Evolutionary conservation across 208 protist species (phyloP).

Genomic region (Strigomonas oncopelti): DNA sequence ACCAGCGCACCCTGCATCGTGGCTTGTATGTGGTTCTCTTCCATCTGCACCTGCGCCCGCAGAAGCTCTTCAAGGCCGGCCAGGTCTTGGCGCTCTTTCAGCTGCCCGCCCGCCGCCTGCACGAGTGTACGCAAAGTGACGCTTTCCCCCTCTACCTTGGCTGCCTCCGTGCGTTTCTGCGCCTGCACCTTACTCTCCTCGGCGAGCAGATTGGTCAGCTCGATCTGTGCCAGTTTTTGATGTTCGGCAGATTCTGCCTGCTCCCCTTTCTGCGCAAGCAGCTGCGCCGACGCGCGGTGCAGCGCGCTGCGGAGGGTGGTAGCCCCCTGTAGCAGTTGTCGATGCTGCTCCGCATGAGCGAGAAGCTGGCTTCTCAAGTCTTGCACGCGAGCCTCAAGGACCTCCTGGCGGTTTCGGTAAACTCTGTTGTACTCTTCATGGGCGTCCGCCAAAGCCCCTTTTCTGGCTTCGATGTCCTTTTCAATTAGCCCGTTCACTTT

Average conservation of each 20-base stretch:
- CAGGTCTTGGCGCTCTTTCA: slow-evolving; percentile 22
- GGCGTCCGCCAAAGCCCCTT: too few relatives aligned
- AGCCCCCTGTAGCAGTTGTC: slow-evolving; percentile 28
- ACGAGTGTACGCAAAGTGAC: slow-evolving; percentile 44
- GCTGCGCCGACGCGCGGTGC: slow-evolving; percentile 13
- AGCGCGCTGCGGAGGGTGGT: slow-evolving; percentile 25
- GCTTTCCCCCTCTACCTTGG: slow-evolving; percentile 4
- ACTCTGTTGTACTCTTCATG: too few relatives aligned
- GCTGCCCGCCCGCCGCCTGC: slow-evolving; percentile 36
- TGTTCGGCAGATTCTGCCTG: slow-evolving; percentile 12
- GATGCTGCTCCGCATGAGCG: slow-evolving; percentile 23
- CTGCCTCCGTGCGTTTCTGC: slow-evolving; percentile 16
- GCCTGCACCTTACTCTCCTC: slow-evolving; percentile 11
- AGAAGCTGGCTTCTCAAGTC: background rate
- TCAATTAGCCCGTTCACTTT: too few relatives aligned
- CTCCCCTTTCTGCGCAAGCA: slow-evolving; percentile 8
- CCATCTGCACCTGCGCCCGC: slow-evolving; percentile 45
- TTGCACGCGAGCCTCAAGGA: too few relatives aligned
- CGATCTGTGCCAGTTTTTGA: slow-evolving; percentile 21
- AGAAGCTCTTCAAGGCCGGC: slow-evolving; percentile 44
- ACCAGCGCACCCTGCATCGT: slow-evolving; percentile 40
- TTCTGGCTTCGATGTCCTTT: too few relatives aligned
- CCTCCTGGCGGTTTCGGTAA: too few relatives aligned
- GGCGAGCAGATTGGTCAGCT: background rate
- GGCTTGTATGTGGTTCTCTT: slow-evolving; percentile 42